phyloP scores from a whole-genome alignment of 202 grass and related monocot genomes.

The Digitaria exilis region DNA sequence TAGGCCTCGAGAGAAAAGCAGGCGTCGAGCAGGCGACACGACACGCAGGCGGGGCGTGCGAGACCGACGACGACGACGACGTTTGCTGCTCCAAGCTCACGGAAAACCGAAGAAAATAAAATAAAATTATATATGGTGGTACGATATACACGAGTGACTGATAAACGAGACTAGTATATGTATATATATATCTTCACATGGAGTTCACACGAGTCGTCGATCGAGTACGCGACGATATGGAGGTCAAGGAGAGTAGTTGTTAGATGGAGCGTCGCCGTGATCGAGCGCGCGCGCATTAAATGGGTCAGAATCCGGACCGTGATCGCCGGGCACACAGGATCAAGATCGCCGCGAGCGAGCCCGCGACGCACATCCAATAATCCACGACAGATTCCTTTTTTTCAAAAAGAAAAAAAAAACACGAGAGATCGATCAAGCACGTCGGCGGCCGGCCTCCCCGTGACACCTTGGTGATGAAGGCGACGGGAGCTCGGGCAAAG shows the following conservation, averaged over 20 bases:
- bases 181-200: no score
- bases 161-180: no score
- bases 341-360: no score
- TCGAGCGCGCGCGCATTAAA: slow-evolving; percentile 17
- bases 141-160: neutral
- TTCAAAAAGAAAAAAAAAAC: no score
- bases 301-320: neutral
- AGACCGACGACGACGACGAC: no score
- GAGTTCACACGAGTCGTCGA: neutral
- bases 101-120: neutral
- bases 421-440: no score
- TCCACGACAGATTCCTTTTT: no score
- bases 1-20: neutral
- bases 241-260: neutral
- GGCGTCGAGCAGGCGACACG: neutral
- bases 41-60: neutral
- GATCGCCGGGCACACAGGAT: neutral
- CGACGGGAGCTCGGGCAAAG: neutral
- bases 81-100: neutral
- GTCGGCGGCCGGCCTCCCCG: neutral
- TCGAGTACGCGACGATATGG: neutral
- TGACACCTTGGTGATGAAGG: neutral
- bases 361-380: neutral
- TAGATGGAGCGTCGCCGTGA: neutral
- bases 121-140: neutral